A percentile compares a stretch with the other conserved stretches of the same genome.
phyloP scores from a whole-genome alignment of 139 green algal species.

The Zygnema cylindricum region DNA sequence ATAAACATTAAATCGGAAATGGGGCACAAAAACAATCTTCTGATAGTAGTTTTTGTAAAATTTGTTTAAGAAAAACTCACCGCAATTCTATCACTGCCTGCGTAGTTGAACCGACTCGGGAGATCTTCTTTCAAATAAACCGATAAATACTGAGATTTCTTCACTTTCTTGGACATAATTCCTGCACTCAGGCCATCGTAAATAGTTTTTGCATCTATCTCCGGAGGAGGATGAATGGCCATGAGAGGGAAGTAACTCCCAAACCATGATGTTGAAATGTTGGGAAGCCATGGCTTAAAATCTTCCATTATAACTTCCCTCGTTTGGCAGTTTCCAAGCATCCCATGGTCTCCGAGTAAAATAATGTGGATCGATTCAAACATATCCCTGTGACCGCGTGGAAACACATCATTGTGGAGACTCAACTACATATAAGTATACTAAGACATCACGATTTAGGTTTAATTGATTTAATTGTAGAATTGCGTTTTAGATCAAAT shows the following conservation, averaged over 20 bases:
- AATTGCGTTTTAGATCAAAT: too few relatives aligned
- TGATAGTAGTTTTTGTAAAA: too few relatives aligned
- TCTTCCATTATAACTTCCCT: slow-evolving; percentile 43
- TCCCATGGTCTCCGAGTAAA: slow-evolving; percentile 57
- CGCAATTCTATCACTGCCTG: slow-evolving; percentile 26
- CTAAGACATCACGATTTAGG: too few relatives aligned
- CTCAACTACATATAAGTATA: too few relatives aligned
- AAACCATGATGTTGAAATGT: slow-evolving; percentile 21
- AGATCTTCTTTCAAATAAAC: slow-evolving; percentile 49
- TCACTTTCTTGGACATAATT: neutral
- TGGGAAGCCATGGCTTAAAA: slow-evolving; percentile 28
- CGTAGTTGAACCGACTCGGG: slow-evolving; percentile 35
- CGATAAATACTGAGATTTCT: slow-evolving; percentile 12
- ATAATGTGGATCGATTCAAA: slow-evolving; percentile 40
- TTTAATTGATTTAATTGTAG: too few relatives aligned
- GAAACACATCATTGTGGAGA: too few relatives aligned
- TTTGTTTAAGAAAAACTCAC: slow-evolving; percentile 29
- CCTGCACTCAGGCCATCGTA: neutral
- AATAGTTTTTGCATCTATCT: slow-evolving; percentile 16
- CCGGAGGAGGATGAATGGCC: slow-evolving; percentile 38
- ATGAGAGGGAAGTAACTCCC: slow-evolving; percentile 34
- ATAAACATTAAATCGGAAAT: too few relatives aligned
- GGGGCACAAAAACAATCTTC: too few relatives aligned
- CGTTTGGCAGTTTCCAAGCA: slow-evolving; percentile 27
- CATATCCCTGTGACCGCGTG: slow-evolving; percentile 37